Percentiles rank a stretch among this genome's conserved stretches.
These are phyloP conservation scores for Ramaria rubella DNA, from an alignment of 768 basidiomycete genomes.

Conservation along the genomic window DNA sequence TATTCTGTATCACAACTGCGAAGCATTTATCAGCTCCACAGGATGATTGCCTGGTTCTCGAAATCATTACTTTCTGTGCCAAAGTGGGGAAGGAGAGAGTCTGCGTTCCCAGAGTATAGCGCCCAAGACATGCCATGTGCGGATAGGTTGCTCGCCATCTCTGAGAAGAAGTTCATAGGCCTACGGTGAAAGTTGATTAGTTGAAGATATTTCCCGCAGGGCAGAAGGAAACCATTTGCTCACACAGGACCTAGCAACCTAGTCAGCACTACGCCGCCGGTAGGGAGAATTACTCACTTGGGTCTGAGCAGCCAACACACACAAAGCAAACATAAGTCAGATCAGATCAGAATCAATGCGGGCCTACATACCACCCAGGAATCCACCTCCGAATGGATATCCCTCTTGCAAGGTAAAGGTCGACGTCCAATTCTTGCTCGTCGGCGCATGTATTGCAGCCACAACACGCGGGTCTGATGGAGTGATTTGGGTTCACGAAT, in stretches of 20 bases:
- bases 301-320: background rate
- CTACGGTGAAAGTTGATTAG: slow-evolving; percentile 23
- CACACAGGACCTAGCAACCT: background rate
- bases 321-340: background rate
- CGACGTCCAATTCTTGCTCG: slow-evolving; percentile 5
- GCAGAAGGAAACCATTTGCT: background rate
- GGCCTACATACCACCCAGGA: background rate
- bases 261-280: background rate
- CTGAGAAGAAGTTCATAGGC: slow-evolving; percentile 56
- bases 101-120: slow-evolving; percentile 63
- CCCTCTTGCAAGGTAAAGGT: background rate
- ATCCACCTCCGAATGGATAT: background rate
- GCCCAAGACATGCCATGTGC: slow-evolving; percentile 44
- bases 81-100: slow-evolving; percentile 55
- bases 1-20: slow-evolving; percentile 12
- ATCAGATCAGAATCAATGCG: background rate
- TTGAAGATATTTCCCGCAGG: background rate
- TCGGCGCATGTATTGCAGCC: slow-evolving; percentile 9
- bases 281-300: background rate
- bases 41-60: background rate
- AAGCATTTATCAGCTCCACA: background rate
- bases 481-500: background rate
- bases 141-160: slow-evolving; percentile 58
- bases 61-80: slow-evolving; percentile 49
- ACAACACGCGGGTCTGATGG: slow-evolving; percentile 1